Evolutionary conservation across 257 asterid species (phyloP), one percentile per base, ranked within the genome.

Genomic region (Solanum chiquidenum): DNA sequence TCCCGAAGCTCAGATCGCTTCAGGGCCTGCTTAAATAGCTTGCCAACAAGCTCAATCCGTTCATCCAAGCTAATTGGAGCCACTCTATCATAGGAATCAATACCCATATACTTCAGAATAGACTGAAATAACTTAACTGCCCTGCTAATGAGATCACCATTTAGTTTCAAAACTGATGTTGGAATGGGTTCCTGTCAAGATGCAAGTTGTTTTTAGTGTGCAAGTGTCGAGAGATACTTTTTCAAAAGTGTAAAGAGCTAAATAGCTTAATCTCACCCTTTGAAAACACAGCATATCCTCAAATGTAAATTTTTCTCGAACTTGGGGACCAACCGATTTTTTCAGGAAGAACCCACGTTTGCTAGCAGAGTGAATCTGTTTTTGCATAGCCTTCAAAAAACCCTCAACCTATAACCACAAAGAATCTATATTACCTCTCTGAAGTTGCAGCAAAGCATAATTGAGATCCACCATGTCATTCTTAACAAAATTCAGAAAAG

Each of bases 261-360:
- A 86, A 76, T 83, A 83, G 84, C 77, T 88, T 27, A 35, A 55
- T 58, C 83, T 88, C 90, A 97, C 99, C 98, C 93, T 98, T 87
- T 96, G 99, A 89, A 94, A 98, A 89, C 98, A 94, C 46, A 98
- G 90, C 99, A 98, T 98, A 92, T 98, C 99, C 91, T 95, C 99
- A 91, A 97, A 94, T 88, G 98, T 95, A 92, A 95, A 92, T 84
- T 96, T 98, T 87, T 94, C 98, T 84, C 97, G 94, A 91, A 90
- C 91, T 88, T 94, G 99, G 60, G 91, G 83, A 29, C 98, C 99
- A n/a, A 73, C 88, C 9, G 98, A 90, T 90, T 90, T 96, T 91
- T 96, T 97, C 66, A 98, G 93, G 92, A 97, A 97, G 93, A 97
- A 97, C 89, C 99, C 88, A 44, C 99, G 96, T 88, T 94, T 97